phyloP scores from a whole-genome alignment of 257 asterid species.

The Nicotiana tomentosiformis region DNA sequence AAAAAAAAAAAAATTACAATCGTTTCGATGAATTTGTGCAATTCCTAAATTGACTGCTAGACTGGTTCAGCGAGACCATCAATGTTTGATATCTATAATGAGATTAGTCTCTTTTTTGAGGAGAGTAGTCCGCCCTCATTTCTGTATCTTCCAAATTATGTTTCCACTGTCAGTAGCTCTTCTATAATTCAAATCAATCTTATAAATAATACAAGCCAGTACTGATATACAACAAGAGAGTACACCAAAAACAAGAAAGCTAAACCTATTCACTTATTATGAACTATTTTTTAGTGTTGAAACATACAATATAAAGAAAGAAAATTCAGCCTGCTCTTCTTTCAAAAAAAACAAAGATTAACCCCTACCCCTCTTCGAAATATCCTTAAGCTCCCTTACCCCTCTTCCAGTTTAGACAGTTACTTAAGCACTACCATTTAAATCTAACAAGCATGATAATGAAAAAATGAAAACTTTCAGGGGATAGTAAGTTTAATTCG shows the following conservation, averaged over 20 bases:
- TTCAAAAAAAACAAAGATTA: not conserved
- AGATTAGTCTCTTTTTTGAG: not conserved
- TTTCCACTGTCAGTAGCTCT: not conserved
- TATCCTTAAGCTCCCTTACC: not conserved
- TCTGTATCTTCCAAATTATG: not conserved
- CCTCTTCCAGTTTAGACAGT: not conserved
- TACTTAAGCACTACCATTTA: not conserved
- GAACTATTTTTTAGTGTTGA: not conserved
- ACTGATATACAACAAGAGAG: not conserved
- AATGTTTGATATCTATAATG: not conserved
- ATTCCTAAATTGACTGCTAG: not conserved
- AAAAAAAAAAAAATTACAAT: no score
- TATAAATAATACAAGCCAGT: not conserved
- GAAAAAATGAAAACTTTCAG: not conserved
- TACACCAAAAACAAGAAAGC: not conserved
- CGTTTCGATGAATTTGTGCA: not conserved
- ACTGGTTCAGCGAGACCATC: not conserved
- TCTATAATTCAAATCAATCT: not conserved
- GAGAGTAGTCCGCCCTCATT: not conserved
- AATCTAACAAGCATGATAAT: not conserved
- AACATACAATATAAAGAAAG: not conserved
- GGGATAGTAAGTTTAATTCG: not conserved
- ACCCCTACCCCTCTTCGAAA: not conserved
- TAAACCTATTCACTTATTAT: not conserved
- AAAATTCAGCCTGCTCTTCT: not conserved